These are phyloP conservation scores for Rhodotorula sp. DNA, from an alignment of 1,284 basidiomycete genomes.

Conservation along the genomic window DNA sequence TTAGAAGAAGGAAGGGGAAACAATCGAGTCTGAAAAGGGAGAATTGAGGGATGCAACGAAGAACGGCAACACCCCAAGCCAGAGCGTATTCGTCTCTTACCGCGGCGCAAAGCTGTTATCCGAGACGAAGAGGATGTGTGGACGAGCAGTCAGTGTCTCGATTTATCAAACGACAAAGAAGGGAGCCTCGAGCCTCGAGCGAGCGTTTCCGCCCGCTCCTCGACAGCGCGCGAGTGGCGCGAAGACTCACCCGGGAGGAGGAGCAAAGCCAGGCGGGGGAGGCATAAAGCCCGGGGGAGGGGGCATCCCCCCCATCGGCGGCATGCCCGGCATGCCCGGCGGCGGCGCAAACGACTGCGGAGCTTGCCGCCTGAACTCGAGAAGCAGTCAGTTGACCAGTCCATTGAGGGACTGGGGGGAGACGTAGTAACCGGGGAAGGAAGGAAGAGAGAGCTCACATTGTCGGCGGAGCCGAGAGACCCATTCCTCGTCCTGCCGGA, in stretches of 20 bases:
- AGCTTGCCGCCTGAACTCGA: slow-evolving; percentile 31
- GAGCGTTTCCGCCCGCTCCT: no score
- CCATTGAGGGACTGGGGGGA: neutral
- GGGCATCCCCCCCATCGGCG: slow-evolving; percentile 22
- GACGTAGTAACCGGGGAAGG: slow-evolving; percentile 67
- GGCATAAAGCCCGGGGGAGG: slow-evolving; percentile 65
- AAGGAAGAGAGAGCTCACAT: slow-evolving; percentile 51
- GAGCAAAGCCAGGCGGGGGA: slow-evolving; percentile 46
- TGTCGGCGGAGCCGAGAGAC: slow-evolving; percentile 59
- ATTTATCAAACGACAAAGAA: neutral
- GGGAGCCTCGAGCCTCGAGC: no score
- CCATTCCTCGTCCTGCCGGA: slow-evolving; percentile 95
- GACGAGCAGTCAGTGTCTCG: neutral
- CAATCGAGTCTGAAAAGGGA: neutral
- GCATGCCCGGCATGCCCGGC: slow-evolving; percentile 54
- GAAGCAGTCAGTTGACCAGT: slow-evolving; percentile 54
- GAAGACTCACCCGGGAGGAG: slow-evolving; percentile 68
- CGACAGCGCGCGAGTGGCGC: neutral
- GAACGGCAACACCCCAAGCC: no score
- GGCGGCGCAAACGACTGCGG: slow-evolving; percentile 37
- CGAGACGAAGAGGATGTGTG: no score
- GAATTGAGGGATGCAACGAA: no score
- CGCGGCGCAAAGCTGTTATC: slow-evolving; percentile 15
- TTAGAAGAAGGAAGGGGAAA: neutral
- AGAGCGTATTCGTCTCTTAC: neutral